Base-by-base conservation (phyloP, 1,139 yeast species). In the Sugiyamaella novakii region DNA sequence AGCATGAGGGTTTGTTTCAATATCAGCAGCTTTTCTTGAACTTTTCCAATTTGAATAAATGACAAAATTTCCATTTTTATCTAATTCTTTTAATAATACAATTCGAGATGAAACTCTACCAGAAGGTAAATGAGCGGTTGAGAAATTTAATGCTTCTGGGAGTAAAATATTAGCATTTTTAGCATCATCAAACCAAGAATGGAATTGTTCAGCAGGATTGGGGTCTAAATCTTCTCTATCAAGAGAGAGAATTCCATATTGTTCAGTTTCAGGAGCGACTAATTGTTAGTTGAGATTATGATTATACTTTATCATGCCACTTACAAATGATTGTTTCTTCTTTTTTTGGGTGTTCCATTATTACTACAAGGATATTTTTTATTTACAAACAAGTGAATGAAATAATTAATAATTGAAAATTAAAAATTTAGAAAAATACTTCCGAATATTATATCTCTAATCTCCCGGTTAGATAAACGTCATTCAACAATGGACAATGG, bases 31-130 rank as follows among this genome's bases (percentile, higher is more conserved):
- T 68, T 92, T 92, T 68, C 87, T 88, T 34, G 95, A 84, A 8
- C 84, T 77, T 36, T 77, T 88, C 95, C 96, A 91, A 68, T 92
- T 92, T 47, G 96, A 87, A 69, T 87, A 92, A 31, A 92, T 75
- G n/a, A 89, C 80, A 59, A 92, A 85, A 31, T 71, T 54, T 3
- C 97, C 98, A 49, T 79, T 77, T 47, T 77, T 74, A 65, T 92
- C 98, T 50, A 92, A 76, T 63, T 92, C 98, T 64, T 92, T 92
- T 68, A 94, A 79, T 49, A 92, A 75, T 1, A 92, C 94, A 11
- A 86, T 77, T 51, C 98, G 74, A 5, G 91, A 81, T 0, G 95
- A 84, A 1, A 92, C 88, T 52, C 95, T 74, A 19, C 98, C 98
- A 7, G 85, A 77, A 7, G 97, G 97, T 52, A 91, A 73, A 52